A percentile compares a stretch with the other conserved stretches of the same genome.
Conservation (phyloP, 2,329 filamentous ascomycete species). For the Periconia macrospinosa region DNA sequence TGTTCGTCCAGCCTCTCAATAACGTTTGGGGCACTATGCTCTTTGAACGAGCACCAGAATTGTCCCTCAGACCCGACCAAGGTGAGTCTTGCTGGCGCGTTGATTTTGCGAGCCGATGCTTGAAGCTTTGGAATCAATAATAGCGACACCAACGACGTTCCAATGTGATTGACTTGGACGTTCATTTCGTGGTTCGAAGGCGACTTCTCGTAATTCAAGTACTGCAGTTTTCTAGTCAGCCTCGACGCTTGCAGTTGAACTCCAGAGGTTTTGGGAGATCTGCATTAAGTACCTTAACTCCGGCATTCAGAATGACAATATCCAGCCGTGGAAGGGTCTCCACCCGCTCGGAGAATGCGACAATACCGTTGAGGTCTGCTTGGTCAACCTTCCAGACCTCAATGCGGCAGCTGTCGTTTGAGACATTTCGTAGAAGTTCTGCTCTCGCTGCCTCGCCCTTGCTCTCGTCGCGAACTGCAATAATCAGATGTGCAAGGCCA, state of each 20-base stretch:
- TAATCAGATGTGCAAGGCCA: conserved; percentile 49
- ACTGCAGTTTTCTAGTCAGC: background rate
- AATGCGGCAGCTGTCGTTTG: background rate
- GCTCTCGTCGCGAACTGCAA: conserved; percentile 46
- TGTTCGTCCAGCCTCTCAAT: conserved; percentile 12
- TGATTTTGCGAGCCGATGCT: conserved; percentile 30
- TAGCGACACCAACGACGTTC: conserved; percentile 8
- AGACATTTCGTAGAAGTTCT: conserved; percentile 39
- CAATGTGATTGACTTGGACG: conserved; percentile 19
- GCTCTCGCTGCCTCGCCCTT: conserved; percentile 43
- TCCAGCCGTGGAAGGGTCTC: conserved; percentile 45
- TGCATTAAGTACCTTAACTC: conserved; percentile 20
- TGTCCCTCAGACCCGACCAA: conserved; percentile 47
- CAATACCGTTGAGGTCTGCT: conserved; percentile 49
- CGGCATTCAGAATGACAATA: conserved; percentile 47
- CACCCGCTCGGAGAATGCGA: conserved; percentile 44
- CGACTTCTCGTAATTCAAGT: conserved; percentile 38
- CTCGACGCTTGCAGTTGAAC: background rate
- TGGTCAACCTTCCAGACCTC: conserved; percentile 52
- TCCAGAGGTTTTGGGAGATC: background rate
- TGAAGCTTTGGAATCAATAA: conserved; percentile 48
- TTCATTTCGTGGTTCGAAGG: conserved; percentile 52
- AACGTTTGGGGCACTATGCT: conserved; percentile 9
- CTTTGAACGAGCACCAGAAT: conserved; percentile 16
- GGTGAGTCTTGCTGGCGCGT: conserved; percentile 44